Evolutionary conservation across 257 asterid species (phyloP).

Genomic region (Salvia hispanica): DNA sequence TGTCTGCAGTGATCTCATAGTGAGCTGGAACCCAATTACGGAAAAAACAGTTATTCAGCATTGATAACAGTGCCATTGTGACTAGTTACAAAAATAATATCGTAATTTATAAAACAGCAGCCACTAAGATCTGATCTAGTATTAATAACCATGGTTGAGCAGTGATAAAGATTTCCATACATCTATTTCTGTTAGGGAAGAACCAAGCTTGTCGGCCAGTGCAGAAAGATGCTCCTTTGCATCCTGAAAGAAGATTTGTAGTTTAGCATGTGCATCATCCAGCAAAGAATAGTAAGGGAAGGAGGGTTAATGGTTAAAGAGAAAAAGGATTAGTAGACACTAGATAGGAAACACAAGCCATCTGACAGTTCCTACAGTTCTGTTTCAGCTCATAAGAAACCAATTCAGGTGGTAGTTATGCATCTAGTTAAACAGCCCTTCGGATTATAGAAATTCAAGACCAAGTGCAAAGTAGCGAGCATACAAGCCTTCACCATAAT

Average conservation of each 20-base stretch:
- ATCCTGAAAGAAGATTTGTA: constrained; percentile 57
- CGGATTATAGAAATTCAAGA: constrained; percentile 8
- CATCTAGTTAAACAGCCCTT: background rate
- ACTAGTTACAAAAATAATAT: background rate
- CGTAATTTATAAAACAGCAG: constrained; percentile 23
- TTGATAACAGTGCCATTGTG: constrained; percentile 7
- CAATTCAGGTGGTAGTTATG: background rate
- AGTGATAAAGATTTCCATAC: constrained; percentile 54
- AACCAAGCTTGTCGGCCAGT: constrained; percentile 92
- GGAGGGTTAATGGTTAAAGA: background rate
- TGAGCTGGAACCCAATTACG: constrained; percentile 57
- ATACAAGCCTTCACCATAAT: constrained; percentile 7
- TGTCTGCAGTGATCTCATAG: constrained; percentile 59
- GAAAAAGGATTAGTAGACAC: constrained; percentile 25
- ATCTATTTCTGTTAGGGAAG: constrained; percentile 84
- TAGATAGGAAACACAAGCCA: constrained; percentile 18
- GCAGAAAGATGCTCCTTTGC: constrained; percentile 99
- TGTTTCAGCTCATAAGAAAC: background rate
- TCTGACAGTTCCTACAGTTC: background rate
- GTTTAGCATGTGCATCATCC: constrained; percentile 28
- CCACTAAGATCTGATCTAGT: constrained; percentile 28
- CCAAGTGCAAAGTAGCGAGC: background rate
- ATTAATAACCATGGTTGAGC: constrained; percentile 31
- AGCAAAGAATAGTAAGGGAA: background rate
- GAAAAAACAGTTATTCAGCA: constrained; percentile 30